Conservation (phyloP, 345 rosid genomes). For the Euphorbia pulcherrima region DNA sequence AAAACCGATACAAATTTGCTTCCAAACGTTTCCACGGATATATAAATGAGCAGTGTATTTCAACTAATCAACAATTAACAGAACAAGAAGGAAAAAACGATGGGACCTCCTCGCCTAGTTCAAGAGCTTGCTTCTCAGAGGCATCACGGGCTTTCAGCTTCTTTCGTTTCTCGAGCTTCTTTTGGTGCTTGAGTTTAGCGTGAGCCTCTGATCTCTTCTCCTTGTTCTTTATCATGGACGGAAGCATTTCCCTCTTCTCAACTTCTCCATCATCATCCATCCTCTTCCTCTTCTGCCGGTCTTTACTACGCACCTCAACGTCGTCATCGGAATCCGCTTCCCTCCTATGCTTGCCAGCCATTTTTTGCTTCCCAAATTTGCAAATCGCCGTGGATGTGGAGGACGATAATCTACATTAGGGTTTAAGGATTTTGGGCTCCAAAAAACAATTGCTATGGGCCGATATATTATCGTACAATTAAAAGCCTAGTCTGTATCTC, state of each 20-base stretch:
- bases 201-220: slow-evolving; percentile 78
- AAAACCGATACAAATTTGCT: neutral
- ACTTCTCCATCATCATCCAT: slow-evolving; percentile 3
- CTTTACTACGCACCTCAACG: neutral
- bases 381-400: neutral
- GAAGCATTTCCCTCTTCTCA: slow-evolving; percentile 47
- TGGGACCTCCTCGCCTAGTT: slow-evolving; percentile 88
- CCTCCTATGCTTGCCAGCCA: slow-evolving; percentile 12
- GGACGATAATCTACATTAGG: neutral
- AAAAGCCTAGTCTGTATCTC: too few relatives aligned
- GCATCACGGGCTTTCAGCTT: slow-evolving; percentile 74
- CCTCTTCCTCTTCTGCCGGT: slow-evolving; percentile 24
- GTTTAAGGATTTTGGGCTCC: slow-evolving; percentile 9
- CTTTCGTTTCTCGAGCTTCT: slow-evolving; percentile 87
- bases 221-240: slow-evolving; percentile 88
- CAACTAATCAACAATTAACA: neutral
- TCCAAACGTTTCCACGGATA: neutral
- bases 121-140: slow-evolving; percentile 68
- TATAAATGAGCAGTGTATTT: neutral
- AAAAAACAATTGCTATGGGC: too few relatives aligned
- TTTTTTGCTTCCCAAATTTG: neutral
- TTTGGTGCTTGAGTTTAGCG: slow-evolving; percentile 72
- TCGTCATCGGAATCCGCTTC: neutral
- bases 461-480: too few relatives aligned
- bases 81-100: neutral